Evolutionary conservation across 176 grass and related monocot genomes (phyloP), one percentile per base, ranked within the genome.

Genomic region (Oryza longistaminata): DNA sequence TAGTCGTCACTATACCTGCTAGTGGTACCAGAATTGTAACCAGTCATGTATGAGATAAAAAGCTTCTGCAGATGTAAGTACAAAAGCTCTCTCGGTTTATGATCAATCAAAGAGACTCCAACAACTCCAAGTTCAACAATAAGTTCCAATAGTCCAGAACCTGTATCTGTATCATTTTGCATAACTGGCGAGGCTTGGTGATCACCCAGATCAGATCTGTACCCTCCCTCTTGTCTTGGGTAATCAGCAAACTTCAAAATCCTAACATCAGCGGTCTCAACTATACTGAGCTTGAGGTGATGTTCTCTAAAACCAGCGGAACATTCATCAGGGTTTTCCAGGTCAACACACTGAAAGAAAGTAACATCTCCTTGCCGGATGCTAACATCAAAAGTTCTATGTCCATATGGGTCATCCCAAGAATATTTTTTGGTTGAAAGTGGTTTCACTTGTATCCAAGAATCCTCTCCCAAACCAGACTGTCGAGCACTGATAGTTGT

Each of bases 121-220:
- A 98, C 88, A 87, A 95, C 89, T 77, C 96, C 93, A 74, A 98
- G 86, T 85, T 95, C 96, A 74, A 98, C 72, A 89, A 92, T 95
- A 85, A 98, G 89, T 81, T 98, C 96, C 44, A 98, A 94, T 9
- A 90, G 90, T 64, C 37, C 75, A 83, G 70, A 78, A 75, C 21
- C 77, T 52, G 71, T 34, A 74, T 86, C 58, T 73, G 74, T 88
- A 81, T 87, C 87, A 75, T 75, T 94, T 82, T 83, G 70, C 60
- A 29, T 77, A 75, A 69, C 55, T 49, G 78, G 67, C 12, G 43
- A 77, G 76, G 49, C 70, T 34, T 64, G 79, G 37, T 89, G 78
- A 48, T 79, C 85, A 73, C 85, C 75, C 58, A 80, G 34, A 74
- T 82, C 84, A 83, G 79, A 76, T 61, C 80, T 73, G 74, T 50